A percentile compares a stretch with the other conserved stretches of the same genome.
Evolutionary conservation across 805 yeast species (phyloP).

Genomic region (Teunomyces lycoperdinae): DNA sequence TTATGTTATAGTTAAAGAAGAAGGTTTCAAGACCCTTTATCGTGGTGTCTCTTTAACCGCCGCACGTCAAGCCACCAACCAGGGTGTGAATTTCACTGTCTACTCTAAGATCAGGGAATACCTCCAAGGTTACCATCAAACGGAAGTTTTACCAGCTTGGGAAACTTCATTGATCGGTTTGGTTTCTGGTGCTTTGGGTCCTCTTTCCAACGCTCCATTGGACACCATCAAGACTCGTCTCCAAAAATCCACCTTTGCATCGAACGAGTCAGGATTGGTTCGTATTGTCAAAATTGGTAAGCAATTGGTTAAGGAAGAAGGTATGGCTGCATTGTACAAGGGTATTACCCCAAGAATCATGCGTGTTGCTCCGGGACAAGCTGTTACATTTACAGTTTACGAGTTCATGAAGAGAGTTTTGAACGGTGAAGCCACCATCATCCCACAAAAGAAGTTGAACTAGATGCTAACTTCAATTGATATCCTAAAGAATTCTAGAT

Average conservation of each 20-base stretch:
- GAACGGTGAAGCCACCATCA: constrained; percentile 25
- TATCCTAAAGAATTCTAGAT: not conserved
- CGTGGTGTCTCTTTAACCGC: constrained; percentile 96
- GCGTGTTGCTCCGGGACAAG: constrained; percentile 99
- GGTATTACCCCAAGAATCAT: constrained; percentile 98
- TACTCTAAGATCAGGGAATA: constrained; percentile 79
- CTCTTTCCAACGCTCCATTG: constrained; percentile 94
- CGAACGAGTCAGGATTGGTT: constrained; percentile 67
- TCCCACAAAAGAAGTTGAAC: constrained; percentile 16
- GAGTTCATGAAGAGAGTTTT: constrained; percentile 77
- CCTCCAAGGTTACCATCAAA: constrained; percentile 59
- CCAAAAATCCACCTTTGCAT: constrained; percentile 78
- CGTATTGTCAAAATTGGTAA: constrained; percentile 79
- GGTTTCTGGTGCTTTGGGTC: constrained; percentile 95
- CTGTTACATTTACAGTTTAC: constrained; percentile 95
- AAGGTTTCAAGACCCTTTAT: constrained; percentile 84
- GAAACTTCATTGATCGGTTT: constrained; percentile 91
- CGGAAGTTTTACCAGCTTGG: constrained; percentile 77
- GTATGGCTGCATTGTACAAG: constrained; percentile 68
- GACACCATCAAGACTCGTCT: constrained; percentile 96
- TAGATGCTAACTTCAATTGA: constrained; percentile 5
- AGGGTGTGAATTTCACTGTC: constrained; percentile 96
- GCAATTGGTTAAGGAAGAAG: constrained; percentile 85
- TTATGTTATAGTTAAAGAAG: constrained; percentile 79
- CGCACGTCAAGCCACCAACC: constrained; percentile 96